phyloP scores from a whole-genome alignment of 2,329 filamentous ascomycete species.

The Lomentospora prolificans region DNA sequence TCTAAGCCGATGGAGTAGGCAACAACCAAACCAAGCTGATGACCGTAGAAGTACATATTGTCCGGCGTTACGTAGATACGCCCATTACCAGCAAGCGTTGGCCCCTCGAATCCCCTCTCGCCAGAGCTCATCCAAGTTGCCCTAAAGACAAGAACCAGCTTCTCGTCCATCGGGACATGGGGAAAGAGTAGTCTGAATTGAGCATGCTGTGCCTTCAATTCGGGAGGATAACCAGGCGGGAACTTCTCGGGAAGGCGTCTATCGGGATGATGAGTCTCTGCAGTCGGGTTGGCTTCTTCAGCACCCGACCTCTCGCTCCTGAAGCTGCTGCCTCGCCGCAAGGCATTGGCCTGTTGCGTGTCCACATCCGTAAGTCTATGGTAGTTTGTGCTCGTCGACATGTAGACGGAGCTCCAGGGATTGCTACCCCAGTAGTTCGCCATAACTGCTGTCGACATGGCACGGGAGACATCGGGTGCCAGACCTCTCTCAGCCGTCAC shows the following conservation, averaged over 20 bases:
- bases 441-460: slow-evolving; percentile 74
- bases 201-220: slow-evolving; percentile 76
- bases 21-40: slow-evolving; percentile 83
- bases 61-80: slow-evolving; percentile 80
- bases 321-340: neutral
- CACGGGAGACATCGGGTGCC: slow-evolving; percentile 53
- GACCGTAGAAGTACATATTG: slow-evolving; percentile 92
- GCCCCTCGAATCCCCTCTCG: slow-evolving; percentile 26
- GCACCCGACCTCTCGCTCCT: neutral
- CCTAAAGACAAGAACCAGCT: slow-evolving; percentile 82
- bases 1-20: slow-evolving; percentile 69
- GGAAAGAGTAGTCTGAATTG: slow-evolving; percentile 92
- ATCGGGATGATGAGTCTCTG: slow-evolving; percentile 1
- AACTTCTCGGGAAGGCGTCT: slow-evolving; percentile 43
- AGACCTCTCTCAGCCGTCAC: slow-evolving; percentile 69
- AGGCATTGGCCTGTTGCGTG: neutral
- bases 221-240: slow-evolving; percentile 67
- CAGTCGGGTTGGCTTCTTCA: neutral
- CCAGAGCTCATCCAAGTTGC: slow-evolving; percentile 63
- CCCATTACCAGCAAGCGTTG: slow-evolving; percentile 41
- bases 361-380: neutral
- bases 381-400: slow-evolving; percentile 1
- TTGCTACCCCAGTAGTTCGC: slow-evolving; percentile 91
- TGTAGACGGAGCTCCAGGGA: slow-evolving; percentile 47
- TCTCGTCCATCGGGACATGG: slow-evolving; percentile 64